Percentiles rank a stretch among this genome's conserved stretches.
Evolutionary conservation across 2,329 filamentous ascomycete species (phyloP).

Genomic region (Juglanconis juglandina): DNA sequence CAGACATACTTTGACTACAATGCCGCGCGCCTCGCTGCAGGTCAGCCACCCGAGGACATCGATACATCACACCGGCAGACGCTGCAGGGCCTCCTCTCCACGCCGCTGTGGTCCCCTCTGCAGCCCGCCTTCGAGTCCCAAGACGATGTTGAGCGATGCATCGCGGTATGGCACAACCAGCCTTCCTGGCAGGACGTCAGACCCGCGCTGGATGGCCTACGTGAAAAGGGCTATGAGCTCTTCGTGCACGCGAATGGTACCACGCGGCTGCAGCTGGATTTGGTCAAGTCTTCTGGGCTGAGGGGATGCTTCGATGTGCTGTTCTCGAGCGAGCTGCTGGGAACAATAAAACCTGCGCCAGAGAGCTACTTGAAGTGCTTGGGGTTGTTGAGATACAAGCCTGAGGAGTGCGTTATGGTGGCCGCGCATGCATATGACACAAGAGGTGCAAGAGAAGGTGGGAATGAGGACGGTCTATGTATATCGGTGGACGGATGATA

Average conservation of each 20-base stretch:
- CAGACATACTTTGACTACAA: slow-evolving; percentile 46
- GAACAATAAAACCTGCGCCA: slow-evolving; percentile 45
- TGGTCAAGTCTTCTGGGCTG: slow-evolving; percentile 43
- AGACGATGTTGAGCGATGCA: slow-evolving; percentile 22
- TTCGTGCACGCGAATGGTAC: slow-evolving; percentile 55
- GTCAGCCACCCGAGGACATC: slow-evolving; percentile 43
- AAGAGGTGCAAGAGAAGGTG: slow-evolving; percentile 41
- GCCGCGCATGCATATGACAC: slow-evolving; percentile 55
- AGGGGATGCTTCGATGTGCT: slow-evolving; percentile 43
- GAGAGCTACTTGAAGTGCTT: slow-evolving; percentile 44
- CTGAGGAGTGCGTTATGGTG: slow-evolving; percentile 49
- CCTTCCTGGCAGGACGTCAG: slow-evolving; percentile 49
- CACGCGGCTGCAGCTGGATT: slow-evolving; percentile 51
- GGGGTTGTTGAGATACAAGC: slow-evolving; percentile 38
- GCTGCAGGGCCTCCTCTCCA: slow-evolving; percentile 34
- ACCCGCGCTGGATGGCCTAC: slow-evolving; percentile 37
- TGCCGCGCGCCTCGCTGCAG: slow-evolving; percentile 32
- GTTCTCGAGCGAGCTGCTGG: slow-evolving; percentile 49
- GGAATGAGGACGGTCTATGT: slow-evolving; percentile 53
- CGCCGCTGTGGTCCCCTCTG: slow-evolving; percentile 18
- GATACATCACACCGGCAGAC: slow-evolving; percentile 45
- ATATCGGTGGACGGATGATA: slow-evolving; percentile 51
- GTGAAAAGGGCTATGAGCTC: slow-evolving; percentile 34
- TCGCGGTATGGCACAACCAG: slow-evolving; percentile 46
- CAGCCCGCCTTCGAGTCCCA: slow-evolving; percentile 20